Evolutionary conservation across 148 eudicot species (phyloP), one percentile per base, ranked within the genome.

Genomic region (Camellia japonica): DNA sequence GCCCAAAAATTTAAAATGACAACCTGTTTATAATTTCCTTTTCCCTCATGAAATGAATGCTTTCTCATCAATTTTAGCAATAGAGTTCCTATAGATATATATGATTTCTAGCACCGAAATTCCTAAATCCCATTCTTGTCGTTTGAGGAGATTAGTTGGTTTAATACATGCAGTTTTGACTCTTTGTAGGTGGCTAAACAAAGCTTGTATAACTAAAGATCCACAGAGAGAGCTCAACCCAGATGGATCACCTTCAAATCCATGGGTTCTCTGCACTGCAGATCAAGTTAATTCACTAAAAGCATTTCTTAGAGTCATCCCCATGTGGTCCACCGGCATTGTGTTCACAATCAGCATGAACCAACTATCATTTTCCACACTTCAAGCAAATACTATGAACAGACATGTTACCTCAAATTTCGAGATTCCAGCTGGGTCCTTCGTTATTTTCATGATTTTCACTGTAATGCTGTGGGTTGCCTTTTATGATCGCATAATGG

Each of bases 361-460:
- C 69, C 76, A 71, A 61, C 15, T 14, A 60, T 63, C 82, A 38
- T 80, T 71, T 54, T 44, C 77, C 14, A 73, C 71, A 41, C 61
- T 80, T 38, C 82, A 80, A 62, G 82, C 77, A 15, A 73, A 80
- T 3, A 73, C 77, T 61, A 80, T 72, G 82, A 44, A 80, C 11
- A 61, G 82, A 49, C 82, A 80, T 77, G 51, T 80, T 60, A 62
- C 46, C 11, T 16, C 77, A 18, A 62, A 51, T 51, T 51, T 80
- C 18, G 71, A 80, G 58, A 63, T 80, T 59, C 88, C 90, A 20
- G 85, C 88, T 1, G 90, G 82, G 8, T 73, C 85, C 56, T 82
- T 85, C 51, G 7, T 1, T 0, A 64, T 84, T 7, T 59, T 88
- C 75, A 30, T 84, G 56, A 47, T 85, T 43, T 67, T 75, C 12